Evolutionary conservation across 2,329 filamentous ascomycete species (phyloP), one percentile per base, ranked within the genome.

Genomic region (Basipetospora chlamydospora): DNA sequence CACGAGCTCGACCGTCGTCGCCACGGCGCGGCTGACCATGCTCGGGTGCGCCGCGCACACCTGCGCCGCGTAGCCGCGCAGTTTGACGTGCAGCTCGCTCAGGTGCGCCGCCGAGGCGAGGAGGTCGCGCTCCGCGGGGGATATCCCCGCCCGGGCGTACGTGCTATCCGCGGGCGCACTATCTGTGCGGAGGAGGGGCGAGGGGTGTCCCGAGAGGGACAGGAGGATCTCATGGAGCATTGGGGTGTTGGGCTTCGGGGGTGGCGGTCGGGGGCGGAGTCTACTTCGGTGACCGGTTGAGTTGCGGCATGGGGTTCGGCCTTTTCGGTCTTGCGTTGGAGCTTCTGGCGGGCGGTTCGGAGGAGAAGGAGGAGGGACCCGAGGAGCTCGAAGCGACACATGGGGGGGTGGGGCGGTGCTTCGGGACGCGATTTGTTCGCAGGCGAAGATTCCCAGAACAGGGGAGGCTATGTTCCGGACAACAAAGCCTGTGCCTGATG

Each of bases 171-270:
- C 15, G 26, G 48, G 47, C n/a, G n/a, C n/a, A n/a, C n/a, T n/a
- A 44, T 63, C 54, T 47, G 61, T 53, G 55, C 72, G 70, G 62
- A 95, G 81, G 53, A 96, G 73, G 46, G 86, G 80, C 45, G 88
- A 95, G 44, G 83, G 80, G 61, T 96, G 84, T 47, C 90, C 88
- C 50, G 87, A 92, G 59, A 96, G 77, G 57, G 87, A 88, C 59
- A 98, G 79, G 59, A 96, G 77, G 63, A 98, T 85, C 68, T 98
- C 90, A 73, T 96, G 90, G 57, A 98, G 82, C 90, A 98, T 98
- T 3, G 17, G 16, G 22, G 22, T 25, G 29, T 11, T 18, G 29
- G 8, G 16, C 10, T 18, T 15, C 5, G 13, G 26, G 28, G 10
- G 17, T 6, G 9, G 17, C n/a, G 10, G 29, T n/a, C n/a, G 26